These are phyloP conservation scores for Incumbomyces lentus DNA, from an alignment of 2,329 filamentous ascomycete genomes.

Conservation along the genomic window DNA sequence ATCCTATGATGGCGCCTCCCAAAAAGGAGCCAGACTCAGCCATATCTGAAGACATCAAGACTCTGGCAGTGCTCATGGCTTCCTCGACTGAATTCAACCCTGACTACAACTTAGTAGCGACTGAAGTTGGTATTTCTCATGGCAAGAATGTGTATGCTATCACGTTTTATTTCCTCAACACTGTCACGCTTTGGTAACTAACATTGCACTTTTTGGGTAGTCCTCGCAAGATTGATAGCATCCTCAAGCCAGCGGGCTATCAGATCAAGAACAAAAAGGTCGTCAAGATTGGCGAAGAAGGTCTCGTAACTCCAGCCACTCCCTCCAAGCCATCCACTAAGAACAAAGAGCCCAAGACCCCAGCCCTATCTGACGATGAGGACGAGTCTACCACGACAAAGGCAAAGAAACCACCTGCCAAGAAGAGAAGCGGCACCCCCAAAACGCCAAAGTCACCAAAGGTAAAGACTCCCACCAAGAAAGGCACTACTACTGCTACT, in stretches of 20 bases:
- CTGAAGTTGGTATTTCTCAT: background rate
- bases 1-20: background rate
- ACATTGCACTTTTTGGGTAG: background rate
- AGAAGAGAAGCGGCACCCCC: background rate
- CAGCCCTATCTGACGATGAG: background rate
- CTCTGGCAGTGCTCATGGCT: slow-evolving; percentile 2
- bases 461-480: background rate
- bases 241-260: slow-evolving; percentile 3
- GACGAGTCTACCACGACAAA: background rate
- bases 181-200: background rate
- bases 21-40: background rate
- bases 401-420: background rate
- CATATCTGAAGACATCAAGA: background rate
- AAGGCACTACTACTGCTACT: no score
- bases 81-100: slow-evolving; percentile 5
- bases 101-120: background rate
- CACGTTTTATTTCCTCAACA: background rate
- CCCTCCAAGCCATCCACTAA: background rate
- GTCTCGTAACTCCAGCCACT: background rate
- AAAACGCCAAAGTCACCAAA: background rate
- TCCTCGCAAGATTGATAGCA: slow-evolving; percentile 6
- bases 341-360: background rate
- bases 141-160: slow-evolving; percentile 5
- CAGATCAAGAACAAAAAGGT: slow-evolving; percentile 2
- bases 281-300: slow-evolving; percentile 2